Base-by-base conservation (phyloP, 306 rosid species). In the Crotalaria pallida region DNA sequence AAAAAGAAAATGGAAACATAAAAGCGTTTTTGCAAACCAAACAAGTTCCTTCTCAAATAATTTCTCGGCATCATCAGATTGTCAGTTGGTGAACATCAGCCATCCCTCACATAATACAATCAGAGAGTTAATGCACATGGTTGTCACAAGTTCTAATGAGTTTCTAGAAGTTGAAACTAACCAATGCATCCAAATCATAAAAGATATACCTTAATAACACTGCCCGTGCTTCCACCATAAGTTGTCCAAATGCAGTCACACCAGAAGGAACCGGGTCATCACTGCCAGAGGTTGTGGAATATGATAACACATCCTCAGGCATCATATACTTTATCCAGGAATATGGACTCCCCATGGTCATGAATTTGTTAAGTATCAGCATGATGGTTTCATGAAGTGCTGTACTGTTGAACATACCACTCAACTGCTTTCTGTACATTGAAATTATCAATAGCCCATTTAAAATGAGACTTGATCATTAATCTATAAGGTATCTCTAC, bases 281-380 rank as follows among this genome's bases (percentile, higher is more conserved):
- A 62, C 41, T 63, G 70, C 85, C 61, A 41, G 84, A 64, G 82
- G 77, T 41, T 3, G 77, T 56, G 44, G 79, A 70, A 51, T 12
- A 79, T 73, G 55, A 75, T 72, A 65, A 80, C 64, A 70, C 76
- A 72, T 82, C 84, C 71, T 77, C 90, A 0, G 96, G 90, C 79
- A 91, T 95, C 79, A 95, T 71, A 87, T 89, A 86, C 75, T 86
- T 85, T 75, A 86, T 51, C 97, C 97, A 95, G 62, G 81, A 86
- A 64, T 91, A 80, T 57, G 93, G 86, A 72, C 84, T 82, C 58
- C 91, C 86, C 7, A 65, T 77, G 82, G 81, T 89, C 93, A 81
- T 89, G 85, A 95, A 91, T 67, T 74, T 76, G 49, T 77, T 56
- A 64, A 91, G 86, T 65, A 95, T 91, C 65, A 80, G 88, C 79